Base-by-base conservation (phyloP, 805 yeast species). In the Yamadazyma scolyti region DNA sequence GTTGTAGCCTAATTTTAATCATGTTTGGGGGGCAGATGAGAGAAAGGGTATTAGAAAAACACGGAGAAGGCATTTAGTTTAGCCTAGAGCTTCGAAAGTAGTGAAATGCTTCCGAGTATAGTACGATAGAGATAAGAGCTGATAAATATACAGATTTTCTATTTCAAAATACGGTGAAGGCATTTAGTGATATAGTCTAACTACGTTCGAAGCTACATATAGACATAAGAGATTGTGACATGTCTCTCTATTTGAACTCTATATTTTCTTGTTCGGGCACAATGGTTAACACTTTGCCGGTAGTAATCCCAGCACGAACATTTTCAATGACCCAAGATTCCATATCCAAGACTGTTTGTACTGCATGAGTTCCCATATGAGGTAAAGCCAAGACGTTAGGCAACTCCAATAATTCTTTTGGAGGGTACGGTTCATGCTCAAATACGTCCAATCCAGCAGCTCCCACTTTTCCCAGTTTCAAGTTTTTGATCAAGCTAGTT, bases 291-390 rank as follows among this genome's bases (percentile, higher is more conserved):
- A 89, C 86, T 53, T 75, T 77, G 6, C 94, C 95, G 0, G 78
- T 70, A 10, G 61, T 55, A 20, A 85, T 46, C 26, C 62, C 79
- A 11, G 66, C 55, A 25, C 61, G 56, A 6, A 84, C 75, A 55
- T 90, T 90, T 22, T 70, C 68, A 16, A 83, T 77, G 16, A 82
- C 87, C 53, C 75, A 75, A 44, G 75, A 76, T 58, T 88, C 96
- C 96, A 90, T 85, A 44, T 72, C 70, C 44, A 68, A 61, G 49
- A 83, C 75, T 4, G 95, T 82, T 56, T 86, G 93, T 32, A 58
- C 58, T 5, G 89, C 66, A 51, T 76, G 77, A 0, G 95, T 84
- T 19, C 95, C 96, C 80, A 84, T 77, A 54, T 87, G 96, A n/a
- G 96, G 96, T 42, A 83, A 61, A 15, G 83, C 73, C n/a, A 82